A percentile compares a stretch with the other conserved stretches of the same genome.
Conservation (phyloP, 139 green algal species). For the Gonium pectorale region DNA sequence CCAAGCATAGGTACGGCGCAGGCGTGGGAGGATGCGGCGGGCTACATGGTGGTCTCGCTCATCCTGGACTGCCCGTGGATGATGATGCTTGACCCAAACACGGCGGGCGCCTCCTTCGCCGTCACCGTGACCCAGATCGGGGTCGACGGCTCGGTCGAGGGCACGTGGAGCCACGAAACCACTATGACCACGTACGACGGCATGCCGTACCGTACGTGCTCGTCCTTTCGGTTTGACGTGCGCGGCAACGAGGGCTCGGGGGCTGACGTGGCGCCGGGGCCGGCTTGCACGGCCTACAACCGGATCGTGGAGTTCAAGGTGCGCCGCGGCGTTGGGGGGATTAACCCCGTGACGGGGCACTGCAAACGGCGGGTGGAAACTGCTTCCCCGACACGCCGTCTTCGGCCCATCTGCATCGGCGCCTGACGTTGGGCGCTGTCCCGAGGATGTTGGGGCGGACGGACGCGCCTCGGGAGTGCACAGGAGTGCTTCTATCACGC, state of each 20-base stretch:
- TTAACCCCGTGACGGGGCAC: too few relatives aligned
- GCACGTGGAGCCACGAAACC: not conserved
- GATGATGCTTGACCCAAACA: not conserved
- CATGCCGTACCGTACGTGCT: not conserved
- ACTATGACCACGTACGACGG: too few relatives aligned
- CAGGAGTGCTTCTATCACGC: too few relatives aligned
- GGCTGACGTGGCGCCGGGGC: not conserved
- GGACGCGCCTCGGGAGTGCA: too few relatives aligned
- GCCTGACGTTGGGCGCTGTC: too few relatives aligned
- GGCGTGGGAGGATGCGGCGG: conserved; percentile 23
- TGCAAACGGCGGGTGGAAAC: too few relatives aligned
- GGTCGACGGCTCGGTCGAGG: not conserved
- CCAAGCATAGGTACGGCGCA: not conserved
- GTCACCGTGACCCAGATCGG: not conserved
- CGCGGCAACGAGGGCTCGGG: not conserved
- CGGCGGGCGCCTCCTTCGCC: not conserved
- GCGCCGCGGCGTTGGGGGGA: too few relatives aligned
- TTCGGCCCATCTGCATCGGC: too few relatives aligned
- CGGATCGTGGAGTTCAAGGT: not conserved
- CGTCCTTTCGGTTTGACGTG: not conserved
- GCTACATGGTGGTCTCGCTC: conserved; percentile 25
- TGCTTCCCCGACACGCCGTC: too few relatives aligned
- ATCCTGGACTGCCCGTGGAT: conserved; percentile 20
- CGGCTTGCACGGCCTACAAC: conserved; percentile 8
- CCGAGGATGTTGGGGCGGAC: too few relatives aligned